A percentile compares a stretch with the other conserved stretches of the same genome.
Conservation (phyloP, 208 protist species). For the Vickermania spadyakhi region DNA sequence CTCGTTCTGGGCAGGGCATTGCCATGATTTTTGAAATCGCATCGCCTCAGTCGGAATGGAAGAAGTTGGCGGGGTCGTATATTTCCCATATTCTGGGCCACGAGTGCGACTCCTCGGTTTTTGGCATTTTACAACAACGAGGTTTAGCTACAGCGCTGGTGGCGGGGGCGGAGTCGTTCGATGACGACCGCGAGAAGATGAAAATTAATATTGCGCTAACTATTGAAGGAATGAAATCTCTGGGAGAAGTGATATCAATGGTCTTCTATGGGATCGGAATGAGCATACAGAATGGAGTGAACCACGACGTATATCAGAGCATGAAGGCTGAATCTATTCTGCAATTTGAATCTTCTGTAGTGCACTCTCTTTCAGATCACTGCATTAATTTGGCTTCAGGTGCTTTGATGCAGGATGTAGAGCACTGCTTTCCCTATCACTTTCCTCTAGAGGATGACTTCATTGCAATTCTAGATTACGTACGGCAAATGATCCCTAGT, state of each 20-base stretch:
- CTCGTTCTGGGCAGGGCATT: slow-evolving; percentile 23
- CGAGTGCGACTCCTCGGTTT: slow-evolving; percentile 84
- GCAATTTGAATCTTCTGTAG: slow-evolving; percentile 42
- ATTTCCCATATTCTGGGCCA: slow-evolving; percentile 89
- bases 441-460: slow-evolving; percentile 52
- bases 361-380: slow-evolving; percentile 22
- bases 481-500: slow-evolving; percentile 13
- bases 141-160: slow-evolving; percentile 59
- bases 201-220: slow-evolving; percentile 45
- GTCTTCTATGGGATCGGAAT: slow-evolving; percentile 61
- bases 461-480: slow-evolving; percentile 14
- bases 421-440: slow-evolving; percentile 31
- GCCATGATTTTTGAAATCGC: background rate
- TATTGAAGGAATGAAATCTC: slow-evolving; percentile 28
- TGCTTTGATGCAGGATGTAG: slow-evolving; percentile 29
- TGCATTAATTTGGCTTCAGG: slow-evolving; percentile 25
- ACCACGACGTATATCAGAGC: slow-evolving; percentile 40
- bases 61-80: slow-evolving; percentile 56
- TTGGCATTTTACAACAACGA: slow-evolving; percentile 71
- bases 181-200: slow-evolving; percentile 56
- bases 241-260: slow-evolving; percentile 40
- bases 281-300: slow-evolving; percentile 25
- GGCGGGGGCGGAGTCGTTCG: slow-evolving; percentile 37
- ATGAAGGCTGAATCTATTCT: slow-evolving; percentile 45
- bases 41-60: slow-evolving; percentile 23